Evolutionary conservation across 805 yeast species (phyloP), one percentile per base, ranked within the genome.

Genomic region (Yamadazyma tumulicola): DNA sequence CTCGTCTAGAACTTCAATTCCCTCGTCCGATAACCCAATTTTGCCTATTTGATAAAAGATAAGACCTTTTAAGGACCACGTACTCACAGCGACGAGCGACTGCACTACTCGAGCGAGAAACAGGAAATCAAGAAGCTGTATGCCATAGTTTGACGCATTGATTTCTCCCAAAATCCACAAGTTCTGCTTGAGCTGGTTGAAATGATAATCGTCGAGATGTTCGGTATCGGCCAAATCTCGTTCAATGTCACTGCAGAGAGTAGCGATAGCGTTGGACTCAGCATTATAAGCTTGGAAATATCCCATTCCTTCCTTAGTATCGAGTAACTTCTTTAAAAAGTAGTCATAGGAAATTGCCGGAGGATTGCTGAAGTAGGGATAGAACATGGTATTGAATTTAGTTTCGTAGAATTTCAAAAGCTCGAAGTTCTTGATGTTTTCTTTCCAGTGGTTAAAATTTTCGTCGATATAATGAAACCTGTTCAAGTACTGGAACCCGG

Each of bases 151-250:
- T 1, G 87, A 75, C 1, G 88, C 75, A 2, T 89, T 89, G 19
- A 89, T 77, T 48, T 81, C 79, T 0, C 96, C 97, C 21, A 86
- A 67, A 1, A 94, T 80, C 97, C 97, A 91, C 22, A 91, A 48
- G 21, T 82, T 75, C 8, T 89, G 85, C 51, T 85, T 86, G 17
- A 91, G 55, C 4, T 17, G n/a, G 15, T 28, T 34, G 7, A 51
- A 13, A 9, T 38, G 24, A 12, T 15, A 17, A 6, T 19, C 11
- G 4, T 26, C 21, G 16, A 9, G 16, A 3, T 32, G 16, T 10
- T 18, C 21, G 5, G 18, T n/a, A 4, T 34, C n/a, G 6, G 20
- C 22, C n/a, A 12, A 13, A 14, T 19, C n/a, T 12, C 8, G n/a
- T 14, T 42, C 39, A 16, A 39, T 39, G 7, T 27, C 25, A n/a